Evolutionary conservation across 2,329 filamentous ascomycete species (phyloP).

Genomic region (Pyrenochaeta sp.): DNA sequence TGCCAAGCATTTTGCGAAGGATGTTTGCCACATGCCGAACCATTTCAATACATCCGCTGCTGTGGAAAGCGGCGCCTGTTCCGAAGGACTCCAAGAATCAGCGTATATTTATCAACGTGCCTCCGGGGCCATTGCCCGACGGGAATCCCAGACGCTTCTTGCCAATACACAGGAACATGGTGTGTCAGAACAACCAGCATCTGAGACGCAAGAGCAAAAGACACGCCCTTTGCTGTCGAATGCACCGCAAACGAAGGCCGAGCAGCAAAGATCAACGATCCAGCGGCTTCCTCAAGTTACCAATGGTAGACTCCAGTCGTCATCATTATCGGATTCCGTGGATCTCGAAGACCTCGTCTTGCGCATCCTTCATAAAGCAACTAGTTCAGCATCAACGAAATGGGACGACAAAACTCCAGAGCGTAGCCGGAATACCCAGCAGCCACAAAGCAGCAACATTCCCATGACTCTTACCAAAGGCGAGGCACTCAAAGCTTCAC

Average conservation of each 20-base stretch:
- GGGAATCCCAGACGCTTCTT: neutral
- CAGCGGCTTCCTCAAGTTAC: constrained; percentile 34
- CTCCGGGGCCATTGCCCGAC: neutral
- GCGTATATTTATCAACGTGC: neutral
- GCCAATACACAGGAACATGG: neutral
- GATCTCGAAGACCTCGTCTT: constrained; percentile 36
- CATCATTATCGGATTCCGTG: constrained; percentile 18
- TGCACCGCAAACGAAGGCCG: constrained; percentile 40
- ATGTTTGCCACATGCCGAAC: neutral
- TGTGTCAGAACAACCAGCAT: neutral
- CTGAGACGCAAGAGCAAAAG: neutral
- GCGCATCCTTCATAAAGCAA: constrained; percentile 21
- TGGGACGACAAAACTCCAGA: neutral
- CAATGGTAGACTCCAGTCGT: constrained; percentile 24
- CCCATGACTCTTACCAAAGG: constrained; percentile 26
- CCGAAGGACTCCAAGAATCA: constrained; percentile 12
- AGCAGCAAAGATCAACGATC: constrained; percentile 39
- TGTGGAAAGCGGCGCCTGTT: neutral
- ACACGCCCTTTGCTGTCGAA: constrained; percentile 8
- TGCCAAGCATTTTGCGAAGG: neutral
- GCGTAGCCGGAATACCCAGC: neutral
- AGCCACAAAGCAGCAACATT: neutral
- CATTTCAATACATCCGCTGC: neutral
- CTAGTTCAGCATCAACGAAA: neutral
- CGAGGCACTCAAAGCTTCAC: constrained; percentile 32